Percentiles rank a stretch among this genome's conserved stretches.
These are phyloP conservation scores for Pisolithus tinctorius DNA, from an alignment of 768 basidiomycete species.

Conservation along the genomic window DNA sequence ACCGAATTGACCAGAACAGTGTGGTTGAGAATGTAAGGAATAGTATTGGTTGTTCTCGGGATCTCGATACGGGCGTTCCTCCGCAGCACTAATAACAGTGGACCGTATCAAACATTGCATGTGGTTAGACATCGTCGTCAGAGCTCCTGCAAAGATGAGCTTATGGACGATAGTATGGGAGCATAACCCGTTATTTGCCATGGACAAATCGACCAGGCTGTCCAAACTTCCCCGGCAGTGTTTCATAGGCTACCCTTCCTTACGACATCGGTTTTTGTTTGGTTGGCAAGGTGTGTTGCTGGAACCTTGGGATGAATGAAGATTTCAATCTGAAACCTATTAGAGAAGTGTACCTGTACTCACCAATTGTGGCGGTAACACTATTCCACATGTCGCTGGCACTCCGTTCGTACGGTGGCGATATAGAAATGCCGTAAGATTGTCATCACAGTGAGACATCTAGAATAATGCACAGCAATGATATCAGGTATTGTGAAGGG, in stretches of 20 bases:
- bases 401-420: conserved; percentile 16
- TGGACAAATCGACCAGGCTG: too few species aligned
- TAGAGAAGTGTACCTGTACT: too few species aligned
- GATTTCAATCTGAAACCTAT: background rate
- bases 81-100: too few species aligned
- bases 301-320: conserved; percentile 76
- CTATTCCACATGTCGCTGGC: background rate
- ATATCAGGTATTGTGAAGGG: conserved; percentile 57
- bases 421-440: conserved; percentile 77
- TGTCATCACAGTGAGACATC: background rate
- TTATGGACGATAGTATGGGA: too few species aligned
- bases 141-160: too few species aligned
- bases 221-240: conserved; percentile 31
- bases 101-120: too few species aligned
- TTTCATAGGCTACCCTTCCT: conserved; percentile 59
- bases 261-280: conserved; percentile 49
- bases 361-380: background rate
- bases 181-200: too few species aligned
- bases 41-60: too few species aligned
- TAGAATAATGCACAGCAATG: conserved; percentile 68
- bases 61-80: too few species aligned
- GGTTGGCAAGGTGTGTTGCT: conserved; percentile 67
- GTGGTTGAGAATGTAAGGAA: too few species aligned
- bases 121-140: too few species aligned
- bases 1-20: too few species aligned